Conservation (phyloP, 78 protist species). For the Dictyostelium purpureum region DNA sequence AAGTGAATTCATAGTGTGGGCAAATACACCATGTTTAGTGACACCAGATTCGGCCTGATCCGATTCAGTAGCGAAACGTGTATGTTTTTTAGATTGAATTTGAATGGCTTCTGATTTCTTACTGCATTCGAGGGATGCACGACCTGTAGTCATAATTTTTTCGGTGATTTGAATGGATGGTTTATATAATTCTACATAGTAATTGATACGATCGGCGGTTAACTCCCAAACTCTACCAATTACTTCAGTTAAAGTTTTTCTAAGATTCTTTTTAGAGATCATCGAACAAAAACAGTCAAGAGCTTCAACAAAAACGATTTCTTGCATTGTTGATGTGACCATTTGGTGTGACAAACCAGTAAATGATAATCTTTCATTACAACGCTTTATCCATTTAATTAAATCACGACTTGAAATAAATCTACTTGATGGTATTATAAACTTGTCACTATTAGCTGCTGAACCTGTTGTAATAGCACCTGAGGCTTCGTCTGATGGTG, state of each 20-base stretch:
- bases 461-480: background rate
- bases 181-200: conserved; percentile 67
- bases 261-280: conserved; percentile 23
- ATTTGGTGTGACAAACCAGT: background rate
- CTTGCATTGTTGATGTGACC: conserved; percentile 53
- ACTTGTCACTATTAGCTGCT: background rate
- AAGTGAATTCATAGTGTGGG: conserved; percentile 84
- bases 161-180: conserved; percentile 28
- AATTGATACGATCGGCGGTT: conserved; percentile 35
- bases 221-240: conserved; percentile 83
- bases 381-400: conserved; percentile 86
- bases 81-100: background rate
- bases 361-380: conserved; percentile 6
- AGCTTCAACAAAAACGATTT: conserved; percentile 83
- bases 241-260: conserved; percentile 9
- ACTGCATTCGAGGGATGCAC: conserved; percentile 43
- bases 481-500: background rate
- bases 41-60: background rate
- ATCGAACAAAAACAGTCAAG: conserved; percentile 84
- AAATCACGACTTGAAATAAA: conserved; percentile 85
- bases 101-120: background rate
- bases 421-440: conserved; percentile 32
- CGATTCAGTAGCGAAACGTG: background rate
- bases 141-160: conserved; percentile 24
- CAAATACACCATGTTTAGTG: conserved; percentile 78